Percentiles rank a stretch among this genome's conserved stretches.
These are phyloP conservation scores for Ettlia oleoabundans DNA, from an alignment of 139 green algal genomes.

Conservation along the genomic window DNA sequence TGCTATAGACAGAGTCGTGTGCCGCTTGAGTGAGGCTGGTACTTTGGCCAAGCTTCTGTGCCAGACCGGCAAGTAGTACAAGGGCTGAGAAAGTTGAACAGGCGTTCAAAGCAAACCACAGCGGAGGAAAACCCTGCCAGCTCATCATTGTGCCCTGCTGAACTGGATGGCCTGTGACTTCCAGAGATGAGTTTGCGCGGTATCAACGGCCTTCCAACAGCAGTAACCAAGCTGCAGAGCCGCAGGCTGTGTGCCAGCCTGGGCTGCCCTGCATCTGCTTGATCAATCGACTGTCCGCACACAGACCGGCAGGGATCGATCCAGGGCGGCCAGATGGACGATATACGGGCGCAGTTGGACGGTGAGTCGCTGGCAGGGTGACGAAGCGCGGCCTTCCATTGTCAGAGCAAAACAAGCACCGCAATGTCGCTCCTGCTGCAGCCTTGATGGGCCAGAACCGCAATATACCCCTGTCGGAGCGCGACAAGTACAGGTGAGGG, in stretches of 20 bases:
- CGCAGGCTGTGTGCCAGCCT: no score
- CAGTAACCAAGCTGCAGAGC: no score
- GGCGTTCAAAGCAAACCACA: no score
- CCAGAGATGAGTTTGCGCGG: no score
- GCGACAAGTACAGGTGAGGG: conserved; percentile 20
- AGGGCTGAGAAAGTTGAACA: no score
- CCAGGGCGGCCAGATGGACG: conserved; percentile 42
- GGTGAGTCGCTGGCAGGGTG: no score
- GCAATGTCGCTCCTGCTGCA: not conserved
- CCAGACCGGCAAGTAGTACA: no score
- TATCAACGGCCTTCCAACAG: no score
- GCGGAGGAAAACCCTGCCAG: no score
- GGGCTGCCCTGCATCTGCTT: not conserved
- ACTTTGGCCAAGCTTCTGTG: not conserved
- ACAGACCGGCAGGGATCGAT: not conserved
- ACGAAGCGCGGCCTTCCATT: not conserved
- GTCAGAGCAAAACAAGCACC: not conserved
- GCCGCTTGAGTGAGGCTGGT: not conserved
- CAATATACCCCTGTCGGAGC: conserved; percentile 29
- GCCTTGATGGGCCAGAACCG: conserved; percentile 56
- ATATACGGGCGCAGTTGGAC: conserved; percentile 52
- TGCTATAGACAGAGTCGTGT: not conserved
- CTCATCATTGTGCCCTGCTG: no score
- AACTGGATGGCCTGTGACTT: no score
- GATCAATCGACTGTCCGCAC: not conserved